Base-by-base conservation (phyloP, 2,329 filamentous ascomycete species). In the Colletotrichum neosansevieriae region DNA sequence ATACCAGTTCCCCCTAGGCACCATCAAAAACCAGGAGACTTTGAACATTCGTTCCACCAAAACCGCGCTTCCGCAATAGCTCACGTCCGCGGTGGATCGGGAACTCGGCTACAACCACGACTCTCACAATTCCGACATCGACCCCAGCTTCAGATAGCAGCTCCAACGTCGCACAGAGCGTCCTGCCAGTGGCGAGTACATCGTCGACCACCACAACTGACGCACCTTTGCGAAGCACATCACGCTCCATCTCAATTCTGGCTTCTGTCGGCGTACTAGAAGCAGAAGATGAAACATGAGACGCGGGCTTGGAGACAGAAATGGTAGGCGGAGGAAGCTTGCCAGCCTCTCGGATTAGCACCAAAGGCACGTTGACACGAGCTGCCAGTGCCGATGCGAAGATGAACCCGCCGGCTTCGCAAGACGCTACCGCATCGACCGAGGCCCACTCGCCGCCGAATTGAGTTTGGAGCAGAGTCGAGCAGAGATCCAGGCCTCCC, bases 161-260 rank as follows among this genome's bases (percentile, higher is more conserved):
- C 71, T 80, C 71, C 38, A 90, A 71, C 40, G 88, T 79, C 6
- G 85, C 85, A 74, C 78, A 83, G 42, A 90, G 81, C 3, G 87
- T 89, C 71, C 80, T 71, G 1, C 86, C 87, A 0, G 84, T 86
- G 6, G 88, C 81, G 63, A 90, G 82, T 32, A 89, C 86, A 75
- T 90, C 88, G 67, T 90, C 88, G 5, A 90, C 80, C 0, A 89
- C 81, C n/a, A 89, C 78, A 11, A 89, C 83, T 4, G 78, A 79
- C 4, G 75, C 76, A 1, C 76, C 80, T 40, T 29, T 73, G 0
- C 77, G 72, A 17, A 90, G 36, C 42, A 76, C 75, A 77, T 82
- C 77, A 17, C 72, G 72, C 15, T 79, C 78, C 74, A 90, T 86
- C 76, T 88, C 87, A 6, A 90, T 81, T 36, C 67, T 73, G 42